Evolutionary conservation across 306 rosid genomes (phyloP).

Genomic region (Styphnolobium japonicum): DNA sequence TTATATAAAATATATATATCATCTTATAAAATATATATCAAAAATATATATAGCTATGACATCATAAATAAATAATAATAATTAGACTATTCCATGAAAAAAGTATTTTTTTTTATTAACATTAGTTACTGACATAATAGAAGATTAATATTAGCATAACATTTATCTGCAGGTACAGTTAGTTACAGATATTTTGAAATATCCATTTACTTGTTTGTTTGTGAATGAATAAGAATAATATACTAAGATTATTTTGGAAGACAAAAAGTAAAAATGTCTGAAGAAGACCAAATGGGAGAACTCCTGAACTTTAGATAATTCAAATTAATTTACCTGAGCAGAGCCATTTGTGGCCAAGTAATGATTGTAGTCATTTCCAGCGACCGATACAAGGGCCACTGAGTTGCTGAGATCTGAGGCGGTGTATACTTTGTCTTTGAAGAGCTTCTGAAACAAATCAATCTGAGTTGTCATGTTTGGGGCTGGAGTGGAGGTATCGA

Average conservation of each 20-base stretch:
- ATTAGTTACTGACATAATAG: no score
- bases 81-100: no score
- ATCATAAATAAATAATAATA: no score
- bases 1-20: no score
- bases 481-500: conserved; percentile 35
- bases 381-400: conserved; percentile 49
- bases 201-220: no score
- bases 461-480: conserved; percentile 78
- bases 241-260: not conserved
- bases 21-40: no score
- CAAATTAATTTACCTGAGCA: not conserved
- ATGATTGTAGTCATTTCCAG: conserved; percentile 64
- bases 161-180: no score
- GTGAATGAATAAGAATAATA: no score
- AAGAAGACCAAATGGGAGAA: not conserved
- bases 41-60: no score
- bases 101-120: no score
- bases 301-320: not conserved
- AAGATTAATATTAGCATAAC: no score
- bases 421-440: conserved; percentile 36
- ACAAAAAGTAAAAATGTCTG: not conserved
- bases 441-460: conserved; percentile 41
- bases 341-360: conserved; percentile 40
- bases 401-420: conserved; percentile 45
- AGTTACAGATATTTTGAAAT: no score